phyloP scores from a whole-genome alignment of 345 rosid species.

The Citrus medica region DNA sequence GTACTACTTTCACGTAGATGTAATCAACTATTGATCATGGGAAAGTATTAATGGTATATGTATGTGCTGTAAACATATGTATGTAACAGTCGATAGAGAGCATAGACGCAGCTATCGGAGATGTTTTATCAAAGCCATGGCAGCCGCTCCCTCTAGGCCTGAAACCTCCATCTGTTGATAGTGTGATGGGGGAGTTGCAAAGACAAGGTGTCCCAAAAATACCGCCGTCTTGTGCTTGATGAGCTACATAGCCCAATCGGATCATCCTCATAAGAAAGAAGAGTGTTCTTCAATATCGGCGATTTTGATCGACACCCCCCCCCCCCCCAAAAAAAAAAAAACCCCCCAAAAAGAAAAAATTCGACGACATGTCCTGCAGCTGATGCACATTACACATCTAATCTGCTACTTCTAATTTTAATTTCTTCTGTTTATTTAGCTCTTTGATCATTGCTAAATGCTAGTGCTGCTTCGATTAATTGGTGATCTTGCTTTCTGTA shows the following conservation, averaged over 20 bases:
- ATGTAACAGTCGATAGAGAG: conserved; percentile 61
- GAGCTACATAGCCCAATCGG: background rate
- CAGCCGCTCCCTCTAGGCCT: conserved; percentile 78
- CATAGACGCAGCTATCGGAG: conserved; percentile 66
- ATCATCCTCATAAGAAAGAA: background rate
- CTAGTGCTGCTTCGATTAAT: background rate
- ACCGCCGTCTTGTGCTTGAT: conserved; percentile 55
- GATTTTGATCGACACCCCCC: background rate
- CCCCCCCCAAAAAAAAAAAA: no score
- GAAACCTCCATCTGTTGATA: conserved; percentile 66
- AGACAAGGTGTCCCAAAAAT: conserved; percentile 61
- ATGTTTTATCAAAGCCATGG: conserved; percentile 78
- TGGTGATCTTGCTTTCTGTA: conserved; percentile 11
- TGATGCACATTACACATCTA: conserved; percentile 17
- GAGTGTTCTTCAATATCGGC: background rate
- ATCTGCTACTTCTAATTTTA: conserved; percentile 11
- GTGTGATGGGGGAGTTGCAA: conserved; percentile 70
- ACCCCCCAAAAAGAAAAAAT: conserved; percentile 11
- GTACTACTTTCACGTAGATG: background rate
- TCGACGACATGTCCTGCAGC: conserved; percentile 39
- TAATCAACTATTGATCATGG: background rate
- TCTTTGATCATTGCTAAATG: background rate
- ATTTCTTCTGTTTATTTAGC: background rate
- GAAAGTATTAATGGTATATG: background rate
- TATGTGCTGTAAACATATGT: background rate